Base-by-base conservation (phyloP, 2,329 filamentous ascomycete genomes). In the Colletotrichum sublineola region DNA sequence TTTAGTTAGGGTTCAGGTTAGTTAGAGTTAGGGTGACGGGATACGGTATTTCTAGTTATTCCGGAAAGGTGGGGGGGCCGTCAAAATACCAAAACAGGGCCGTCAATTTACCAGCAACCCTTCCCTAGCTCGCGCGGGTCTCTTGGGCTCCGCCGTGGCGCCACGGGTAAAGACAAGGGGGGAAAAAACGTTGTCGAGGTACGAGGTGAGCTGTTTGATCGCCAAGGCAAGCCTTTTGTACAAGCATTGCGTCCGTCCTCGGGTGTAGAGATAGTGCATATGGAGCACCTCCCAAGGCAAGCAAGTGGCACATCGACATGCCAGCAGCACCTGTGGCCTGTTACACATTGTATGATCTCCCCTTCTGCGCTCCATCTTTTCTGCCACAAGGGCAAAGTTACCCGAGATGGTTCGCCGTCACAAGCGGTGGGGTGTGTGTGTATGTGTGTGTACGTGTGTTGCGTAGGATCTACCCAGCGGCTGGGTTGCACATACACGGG, bases 221-320 rank as follows among this genome's bases (percentile, higher is more conserved):
- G 69, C 63, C 60, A 48, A 36, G 60, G 55, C 60, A 72, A 72
- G 69, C 69, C 53, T 72, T 58, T 24, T 48, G 46, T 44, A 69
- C 53, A 64, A 72, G 66, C 69, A 68, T 68, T 72, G 60, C 31
- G 24, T 36, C 42, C 31, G 5, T 56, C 53, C 18, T 36, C 24
- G 11, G 29, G 29, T 33, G 52, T 56, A 38, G 33, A 33, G 33
- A 38, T 20, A 20, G 33, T 8, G 38, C 9, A 38, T 38, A 33
- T 53, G 61, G 60, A 50, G 31, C 60, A 50, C 44, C 15, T 20
- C 42, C 12, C 2, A 38, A 20, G 20, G 53, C 6, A 38, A 56
- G 33, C 8, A n/a, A 56, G 12, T 46, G n/a, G 12, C 20, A 38
- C 33, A 56, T 36, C 18, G 9, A n/a, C 50, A 53, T 11, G 18